Conservation (phyloP, 2,329 filamentous ascomycete species). For the Diaporthe sp. region DNA sequence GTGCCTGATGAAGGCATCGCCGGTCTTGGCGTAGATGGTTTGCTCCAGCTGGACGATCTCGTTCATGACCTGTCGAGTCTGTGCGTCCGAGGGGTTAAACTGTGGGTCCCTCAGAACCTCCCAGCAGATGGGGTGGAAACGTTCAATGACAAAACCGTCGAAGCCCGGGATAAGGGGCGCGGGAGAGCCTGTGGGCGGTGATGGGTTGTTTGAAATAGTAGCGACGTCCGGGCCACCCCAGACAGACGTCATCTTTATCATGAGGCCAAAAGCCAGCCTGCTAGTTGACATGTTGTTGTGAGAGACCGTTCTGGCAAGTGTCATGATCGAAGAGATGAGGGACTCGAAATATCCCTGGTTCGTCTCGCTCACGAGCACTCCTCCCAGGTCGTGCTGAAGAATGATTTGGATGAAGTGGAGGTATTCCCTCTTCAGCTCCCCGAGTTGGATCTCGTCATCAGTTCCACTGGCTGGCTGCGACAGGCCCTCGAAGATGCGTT, state of each 20-base stretch:
- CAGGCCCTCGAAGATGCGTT: conserved; percentile 89
- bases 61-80: conserved; percentile 87
- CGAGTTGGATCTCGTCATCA: conserved; percentile 95
- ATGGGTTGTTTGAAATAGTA: conserved; percentile 66
- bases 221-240: conserved; percentile 91
- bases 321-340: conserved; percentile 87
- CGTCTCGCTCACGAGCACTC: conserved; percentile 87
- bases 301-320: conserved; percentile 81
- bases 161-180: conserved; percentile 84
- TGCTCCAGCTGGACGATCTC: conserved; percentile 92
- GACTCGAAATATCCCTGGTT: conserved; percentile 94
- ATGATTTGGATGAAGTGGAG: conserved; percentile 94
- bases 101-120: conserved; percentile 82
- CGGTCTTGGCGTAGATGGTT: conserved; percentile 91
- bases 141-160: conserved; percentile 88
- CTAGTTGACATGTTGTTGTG: conserved; percentile 73
- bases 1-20: conserved; percentile 81
- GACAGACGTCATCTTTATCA: conserved; percentile 85
- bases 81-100: conserved; percentile 88
- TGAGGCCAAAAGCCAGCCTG: conserved; percentile 83
- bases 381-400: conserved; percentile 88
- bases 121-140: conserved; percentile 93
- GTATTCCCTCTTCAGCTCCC: conserved; percentile 92
- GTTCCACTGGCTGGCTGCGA: conserved; percentile 89
- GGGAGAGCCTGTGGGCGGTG: conserved; percentile 64